Percentiles rank a stretch among this genome's conserved stretches.
Conservation (phyloP, 257 asterid species). For the Rehmannia glutinosa region DNA sequence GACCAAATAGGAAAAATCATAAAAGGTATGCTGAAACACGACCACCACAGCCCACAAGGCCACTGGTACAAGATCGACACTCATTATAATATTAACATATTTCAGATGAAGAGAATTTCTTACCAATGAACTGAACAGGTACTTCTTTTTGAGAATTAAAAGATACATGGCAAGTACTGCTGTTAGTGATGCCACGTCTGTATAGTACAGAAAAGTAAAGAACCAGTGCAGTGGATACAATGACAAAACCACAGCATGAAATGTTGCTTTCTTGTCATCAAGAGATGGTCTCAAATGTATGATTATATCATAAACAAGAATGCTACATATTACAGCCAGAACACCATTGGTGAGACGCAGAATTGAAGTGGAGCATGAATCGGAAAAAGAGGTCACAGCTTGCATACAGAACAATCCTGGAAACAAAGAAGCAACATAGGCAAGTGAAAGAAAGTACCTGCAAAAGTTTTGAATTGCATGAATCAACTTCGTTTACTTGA, state of each 20-base stretch:
- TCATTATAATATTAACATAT: neutral
- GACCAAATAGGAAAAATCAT: neutral
- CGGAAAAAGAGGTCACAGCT: constrained; percentile 48
- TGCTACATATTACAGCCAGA: constrained; percentile 68
- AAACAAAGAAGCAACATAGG: constrained; percentile 87
- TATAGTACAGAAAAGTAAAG: constrained; percentile 81
- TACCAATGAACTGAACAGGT: constrained; percentile 79
- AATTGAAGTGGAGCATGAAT: constrained; percentile 64
- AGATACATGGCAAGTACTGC: constrained; percentile 86
- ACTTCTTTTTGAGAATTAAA: constrained; percentile 59
- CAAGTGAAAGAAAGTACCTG: constrained; percentile 97
- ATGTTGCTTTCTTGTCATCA: constrained; percentile 65
- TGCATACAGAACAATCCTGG: constrained; percentile 55
- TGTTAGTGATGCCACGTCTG: constrained; percentile 89
- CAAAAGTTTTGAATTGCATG: constrained; percentile 36
- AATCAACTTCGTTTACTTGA: constrained; percentile 33
- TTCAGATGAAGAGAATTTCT: constrained; percentile 18
- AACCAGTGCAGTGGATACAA: constrained; percentile 97
- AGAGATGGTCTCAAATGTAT: constrained; percentile 64
- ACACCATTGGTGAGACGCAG: constrained; percentile 74
- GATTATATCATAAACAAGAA: constrained; percentile 64
- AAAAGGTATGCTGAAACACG: neutral
- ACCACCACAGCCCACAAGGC: neutral
- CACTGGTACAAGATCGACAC: neutral
- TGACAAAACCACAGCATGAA: constrained; percentile 60